These are phyloP conservation scores for Morella rubra DNA, from an alignment of 306 rosid species.

Conservation along the genomic window DNA sequence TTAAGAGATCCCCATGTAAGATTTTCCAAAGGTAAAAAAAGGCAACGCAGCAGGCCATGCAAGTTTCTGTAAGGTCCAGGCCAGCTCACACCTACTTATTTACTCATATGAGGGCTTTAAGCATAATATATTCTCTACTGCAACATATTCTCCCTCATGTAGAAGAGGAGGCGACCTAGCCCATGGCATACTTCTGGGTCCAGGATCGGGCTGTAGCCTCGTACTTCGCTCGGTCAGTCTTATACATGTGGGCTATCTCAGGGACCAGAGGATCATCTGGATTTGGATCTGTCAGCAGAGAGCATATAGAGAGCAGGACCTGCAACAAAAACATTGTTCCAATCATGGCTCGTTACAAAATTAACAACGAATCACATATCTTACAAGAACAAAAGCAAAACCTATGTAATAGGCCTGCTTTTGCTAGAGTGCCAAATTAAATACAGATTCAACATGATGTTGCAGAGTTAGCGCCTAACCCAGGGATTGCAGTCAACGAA, in stretches of 20 bases:
- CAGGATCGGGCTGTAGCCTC: conserved; percentile 61
- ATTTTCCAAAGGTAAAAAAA: neutral
- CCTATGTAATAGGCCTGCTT: neutral
- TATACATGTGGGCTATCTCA: conserved; percentile 65
- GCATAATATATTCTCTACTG: conserved; percentile 12
- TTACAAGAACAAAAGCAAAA: neutral
- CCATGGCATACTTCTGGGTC: conserved; percentile 72
- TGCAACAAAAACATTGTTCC: conserved; percentile 30
- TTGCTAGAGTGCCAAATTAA: neutral
- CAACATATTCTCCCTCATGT: conserved; percentile 13
- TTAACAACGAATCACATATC: neutral
- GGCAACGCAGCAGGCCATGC: conserved; percentile 3
- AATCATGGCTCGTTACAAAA: neutral
- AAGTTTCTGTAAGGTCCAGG: conserved; percentile 10
- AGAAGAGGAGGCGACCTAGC: conserved; percentile 10
- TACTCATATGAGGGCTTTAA: conserved; percentile 29
- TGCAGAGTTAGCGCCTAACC: neutral
- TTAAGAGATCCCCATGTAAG: neutral
- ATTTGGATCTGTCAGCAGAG: conserved; percentile 64
- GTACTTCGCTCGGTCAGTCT: conserved; percentile 51
- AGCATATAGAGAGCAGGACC: conserved; percentile 65
- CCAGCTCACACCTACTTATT: conserved; percentile 39
- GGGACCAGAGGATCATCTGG: conserved; percentile 69
- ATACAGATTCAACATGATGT: neutral
- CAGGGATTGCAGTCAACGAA: neutral